Percentiles rank a stretch among this genome's conserved stretches.
These are phyloP conservation scores for Parachlorella kessleri DNA, from an alignment of 139 green algal genomes.

Conservation along the genomic window DNA sequence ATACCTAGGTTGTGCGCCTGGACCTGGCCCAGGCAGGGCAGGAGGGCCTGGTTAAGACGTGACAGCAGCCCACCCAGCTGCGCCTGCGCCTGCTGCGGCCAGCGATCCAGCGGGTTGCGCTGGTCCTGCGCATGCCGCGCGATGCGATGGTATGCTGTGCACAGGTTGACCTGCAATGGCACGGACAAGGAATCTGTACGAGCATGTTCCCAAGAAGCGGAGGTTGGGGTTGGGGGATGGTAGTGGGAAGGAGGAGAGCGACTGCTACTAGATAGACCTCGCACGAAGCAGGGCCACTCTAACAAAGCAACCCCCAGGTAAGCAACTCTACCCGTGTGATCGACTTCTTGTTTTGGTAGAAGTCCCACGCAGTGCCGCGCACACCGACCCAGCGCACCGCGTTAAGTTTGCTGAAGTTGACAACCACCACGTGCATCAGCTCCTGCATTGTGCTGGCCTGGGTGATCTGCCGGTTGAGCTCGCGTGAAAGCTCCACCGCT, in stretches of 20 bases:
- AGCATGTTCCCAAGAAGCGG: too few relatives aligned
- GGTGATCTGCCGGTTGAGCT: constrained; percentile 11
- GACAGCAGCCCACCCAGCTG: constrained; percentile 18
- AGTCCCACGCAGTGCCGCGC: too few relatives aligned
- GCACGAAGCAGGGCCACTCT: too few relatives aligned
- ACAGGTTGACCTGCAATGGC: constrained; percentile 22
- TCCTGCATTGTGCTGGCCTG: constrained; percentile 16
- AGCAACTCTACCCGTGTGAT: too few relatives aligned
- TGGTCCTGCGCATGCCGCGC: constrained; percentile 3
- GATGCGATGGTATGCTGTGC: constrained; percentile 28
- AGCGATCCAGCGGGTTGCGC: not conserved
- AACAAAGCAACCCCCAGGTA: too few relatives aligned
- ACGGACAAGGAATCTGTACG: too few relatives aligned
- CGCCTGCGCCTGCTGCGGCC: not conserved
- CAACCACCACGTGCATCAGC: not conserved
- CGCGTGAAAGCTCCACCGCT: not conserved
- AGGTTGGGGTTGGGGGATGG: too few relatives aligned
- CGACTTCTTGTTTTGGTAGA: too few relatives aligned
- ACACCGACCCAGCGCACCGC: not conserved
- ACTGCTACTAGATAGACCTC: too few relatives aligned
- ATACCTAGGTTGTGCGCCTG: constrained; percentile 30
- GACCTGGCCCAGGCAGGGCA: not conserved
- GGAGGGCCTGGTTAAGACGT: constrained; percentile 7
- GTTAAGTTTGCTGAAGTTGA: constrained; percentile 8
- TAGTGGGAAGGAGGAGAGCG: too few relatives aligned